Conservation (phyloP, 2,329 filamentous ascomycete genomes). For the Fusarium brachygibbosum region DNA sequence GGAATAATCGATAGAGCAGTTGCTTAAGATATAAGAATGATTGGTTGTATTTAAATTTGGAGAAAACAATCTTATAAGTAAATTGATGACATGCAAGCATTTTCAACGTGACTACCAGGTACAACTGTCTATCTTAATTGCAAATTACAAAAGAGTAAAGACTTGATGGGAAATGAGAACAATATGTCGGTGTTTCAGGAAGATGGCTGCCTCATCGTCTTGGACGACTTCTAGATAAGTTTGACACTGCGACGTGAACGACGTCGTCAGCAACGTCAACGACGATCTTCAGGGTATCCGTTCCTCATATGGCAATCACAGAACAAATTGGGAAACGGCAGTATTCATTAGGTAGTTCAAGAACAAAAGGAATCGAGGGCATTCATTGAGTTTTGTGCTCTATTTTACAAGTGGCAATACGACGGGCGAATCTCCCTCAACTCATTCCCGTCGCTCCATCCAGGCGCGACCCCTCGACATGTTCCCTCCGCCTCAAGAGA, state of each 20-base stretch:
- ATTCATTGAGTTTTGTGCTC: constrained; percentile 72
- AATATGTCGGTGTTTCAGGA: background rate
- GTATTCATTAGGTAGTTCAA: constrained; percentile 23
- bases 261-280: too few relatives aligned
- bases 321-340: background rate
- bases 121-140: background rate
- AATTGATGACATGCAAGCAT: background rate
- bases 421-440: constrained; percentile 61
- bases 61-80: background rate
- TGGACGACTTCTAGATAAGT: background rate
- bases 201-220: background rate
- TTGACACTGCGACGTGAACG: too few relatives aligned
- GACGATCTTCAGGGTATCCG: too few relatives aligned
- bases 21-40: background rate
- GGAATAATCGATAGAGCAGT: background rate
- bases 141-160: background rate
- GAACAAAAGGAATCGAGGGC: constrained; percentile 73
- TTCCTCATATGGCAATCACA: too few relatives aligned
- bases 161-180: background rate
- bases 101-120: background rate
- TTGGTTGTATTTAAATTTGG: background rate
- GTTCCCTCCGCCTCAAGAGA: constrained; percentile 62
- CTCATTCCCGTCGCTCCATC: constrained; percentile 61
- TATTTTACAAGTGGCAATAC: constrained; percentile 73
- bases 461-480: constrained; percentile 61